phyloP scores from a whole-genome alignment of 495 filamentous ascomycete species.

The Darksidea phi region DNA sequence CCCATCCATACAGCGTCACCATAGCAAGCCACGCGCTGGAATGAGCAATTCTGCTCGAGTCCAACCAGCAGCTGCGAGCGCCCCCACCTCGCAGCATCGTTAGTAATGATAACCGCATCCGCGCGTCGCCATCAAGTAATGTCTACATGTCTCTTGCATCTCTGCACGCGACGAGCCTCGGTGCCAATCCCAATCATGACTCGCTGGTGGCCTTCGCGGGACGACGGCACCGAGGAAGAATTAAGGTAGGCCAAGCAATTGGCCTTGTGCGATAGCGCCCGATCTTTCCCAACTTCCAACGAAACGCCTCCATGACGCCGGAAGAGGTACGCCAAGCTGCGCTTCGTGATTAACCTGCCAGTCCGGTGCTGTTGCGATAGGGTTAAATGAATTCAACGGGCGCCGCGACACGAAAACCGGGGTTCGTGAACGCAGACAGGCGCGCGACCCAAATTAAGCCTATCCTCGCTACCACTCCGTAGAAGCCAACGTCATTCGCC shows the following conservation, averaged over 20 bases:
- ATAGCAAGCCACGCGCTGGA: constrained; percentile 7
- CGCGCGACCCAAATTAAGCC: constrained; percentile 3
- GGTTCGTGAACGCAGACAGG: constrained; percentile 1
- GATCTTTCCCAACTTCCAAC: constrained; percentile 4
- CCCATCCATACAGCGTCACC: not conserved
- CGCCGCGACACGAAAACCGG: constrained; percentile 9
- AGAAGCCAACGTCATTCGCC: too few species aligned
- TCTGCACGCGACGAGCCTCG: not conserved
- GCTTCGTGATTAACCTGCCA: constrained; percentile 2
- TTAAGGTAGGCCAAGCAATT: constrained; percentile 34
- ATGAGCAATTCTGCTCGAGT: constrained; percentile 7
- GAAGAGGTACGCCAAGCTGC: not conserved
- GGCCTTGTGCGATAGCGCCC: constrained; percentile 13
- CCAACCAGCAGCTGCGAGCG: not conserved
- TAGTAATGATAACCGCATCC: too few species aligned
- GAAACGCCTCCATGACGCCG: not conserved
- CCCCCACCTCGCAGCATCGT: too few species aligned
- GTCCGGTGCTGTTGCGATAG: not conserved
- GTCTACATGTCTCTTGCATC: too few species aligned
- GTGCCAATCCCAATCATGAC: not conserved
- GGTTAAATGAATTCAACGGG: constrained; percentile 7
- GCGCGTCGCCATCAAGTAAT: too few species aligned
- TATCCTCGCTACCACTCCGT: constrained; percentile 4
- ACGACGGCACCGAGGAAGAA: constrained; percentile 3
- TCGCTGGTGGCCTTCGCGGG: not conserved